These are phyloP conservation scores for Globisporangium polare DNA, from an alignment of 352 stramenopile genomes.

Conservation along the genomic window DNA sequence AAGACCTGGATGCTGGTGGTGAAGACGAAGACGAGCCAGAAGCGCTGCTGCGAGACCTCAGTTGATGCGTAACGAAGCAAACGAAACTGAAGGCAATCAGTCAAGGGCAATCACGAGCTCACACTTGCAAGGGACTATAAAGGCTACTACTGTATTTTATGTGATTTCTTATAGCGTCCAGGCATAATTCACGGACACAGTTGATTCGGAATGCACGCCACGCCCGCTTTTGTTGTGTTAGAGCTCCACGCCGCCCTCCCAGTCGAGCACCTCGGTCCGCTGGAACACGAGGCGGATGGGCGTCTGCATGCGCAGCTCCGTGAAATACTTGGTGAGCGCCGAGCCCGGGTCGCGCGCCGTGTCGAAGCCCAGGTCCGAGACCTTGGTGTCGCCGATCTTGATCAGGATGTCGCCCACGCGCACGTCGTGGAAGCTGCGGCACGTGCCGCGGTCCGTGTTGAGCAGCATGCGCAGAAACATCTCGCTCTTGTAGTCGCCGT, in stretches of 20 bases:
- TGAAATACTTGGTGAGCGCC: slow-evolving; percentile 69
- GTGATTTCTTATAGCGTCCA: not conserved
- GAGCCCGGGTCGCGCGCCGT: slow-evolving; percentile 26
- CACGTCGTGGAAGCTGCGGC: slow-evolving; percentile 55
- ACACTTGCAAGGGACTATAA: not conserved
- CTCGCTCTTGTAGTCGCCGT: slow-evolving; percentile 34
- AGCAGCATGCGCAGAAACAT: slow-evolving; percentile 74
- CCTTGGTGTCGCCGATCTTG: slow-evolving; percentile 45
- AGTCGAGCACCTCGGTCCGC: slow-evolving; percentile 55
- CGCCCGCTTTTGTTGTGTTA: slow-evolving; percentile 11
- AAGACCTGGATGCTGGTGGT: not conserved
- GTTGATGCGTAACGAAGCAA: too few species aligned
- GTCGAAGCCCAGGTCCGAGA: slow-evolving; percentile 65
- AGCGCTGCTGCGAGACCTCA: not conserved
- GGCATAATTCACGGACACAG: slow-evolving; percentile 3
- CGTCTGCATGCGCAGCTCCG: slow-evolving; percentile 45
- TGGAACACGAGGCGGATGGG: slow-evolving; percentile 66
- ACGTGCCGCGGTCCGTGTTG: slow-evolving; percentile 68
- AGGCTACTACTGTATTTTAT: not conserved
- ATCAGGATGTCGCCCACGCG: slow-evolving; percentile 64
- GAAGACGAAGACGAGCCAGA: not conserved
- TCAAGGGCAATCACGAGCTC: not conserved
- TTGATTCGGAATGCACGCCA: not conserved
- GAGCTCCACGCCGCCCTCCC: slow-evolving; percentile 71
- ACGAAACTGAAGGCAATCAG: not conserved